Evolutionary conservation across 306 rosid species (phyloP).

Genomic region (Rubus idaeus): DNA sequence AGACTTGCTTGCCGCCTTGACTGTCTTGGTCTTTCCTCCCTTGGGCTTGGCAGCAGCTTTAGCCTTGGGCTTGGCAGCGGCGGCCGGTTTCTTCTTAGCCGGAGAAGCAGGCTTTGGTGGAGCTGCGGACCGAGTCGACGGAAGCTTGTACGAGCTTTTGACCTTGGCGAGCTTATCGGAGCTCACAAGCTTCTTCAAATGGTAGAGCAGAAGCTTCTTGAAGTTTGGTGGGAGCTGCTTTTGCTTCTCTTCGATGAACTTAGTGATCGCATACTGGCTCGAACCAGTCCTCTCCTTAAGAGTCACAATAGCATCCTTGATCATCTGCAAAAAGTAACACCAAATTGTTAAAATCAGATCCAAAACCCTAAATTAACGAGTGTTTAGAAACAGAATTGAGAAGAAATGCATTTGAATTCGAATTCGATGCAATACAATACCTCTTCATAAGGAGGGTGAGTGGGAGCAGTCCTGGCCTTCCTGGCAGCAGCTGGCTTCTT

Average conservation of each 20-base stretch:
- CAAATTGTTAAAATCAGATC: not conserved
- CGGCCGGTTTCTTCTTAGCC: constrained; percentile 42
- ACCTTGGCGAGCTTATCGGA: constrained; percentile 69
- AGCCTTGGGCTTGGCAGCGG: constrained; percentile 43
- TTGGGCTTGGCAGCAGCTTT: constrained; percentile 20
- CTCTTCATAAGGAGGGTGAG: constrained; percentile 82
- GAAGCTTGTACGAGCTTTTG: constrained; percentile 71
- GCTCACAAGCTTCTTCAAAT: constrained; percentile 72
- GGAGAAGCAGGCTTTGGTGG: constrained; percentile 28
- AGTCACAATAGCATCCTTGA: constrained; percentile 63
- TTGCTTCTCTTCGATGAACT: constrained; percentile 73
- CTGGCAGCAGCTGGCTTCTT: constrained; percentile 45
- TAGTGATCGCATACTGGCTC: constrained; percentile 84
- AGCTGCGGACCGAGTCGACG: constrained; percentile 22
- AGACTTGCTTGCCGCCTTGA: constrained; percentile 12
- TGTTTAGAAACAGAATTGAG: not conserved
- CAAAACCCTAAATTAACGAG: not conserved
- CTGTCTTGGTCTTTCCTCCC: constrained; percentile 14
- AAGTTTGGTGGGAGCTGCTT: constrained; percentile 60
- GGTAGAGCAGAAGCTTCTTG: constrained; percentile 62
- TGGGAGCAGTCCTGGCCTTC: constrained; percentile 39
- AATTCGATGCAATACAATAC: constrained; percentile 27
- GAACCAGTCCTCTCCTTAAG: constrained; percentile 88
- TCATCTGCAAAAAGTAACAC: constrained; percentile 50
- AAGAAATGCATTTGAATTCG: not conserved